Percentiles rank a stretch among this genome's conserved stretches.
Evolutionary conservation across 1,139 yeast species (phyloP).

Genomic region (Magnusiomyces ingens): DNA sequence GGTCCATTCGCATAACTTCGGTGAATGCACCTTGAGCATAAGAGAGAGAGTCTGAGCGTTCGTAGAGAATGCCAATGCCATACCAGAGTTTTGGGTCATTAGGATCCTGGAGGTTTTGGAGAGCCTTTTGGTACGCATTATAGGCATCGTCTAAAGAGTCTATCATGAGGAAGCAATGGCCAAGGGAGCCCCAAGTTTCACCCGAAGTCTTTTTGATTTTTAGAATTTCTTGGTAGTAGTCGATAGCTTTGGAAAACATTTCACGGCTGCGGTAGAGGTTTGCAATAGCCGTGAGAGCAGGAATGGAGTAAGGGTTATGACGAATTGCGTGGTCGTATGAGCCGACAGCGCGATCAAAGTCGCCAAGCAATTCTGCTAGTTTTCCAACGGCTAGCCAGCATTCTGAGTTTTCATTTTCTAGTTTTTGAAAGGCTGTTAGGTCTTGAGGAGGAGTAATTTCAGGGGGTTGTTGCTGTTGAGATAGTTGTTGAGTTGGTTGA

Average conservation of each 20-base stretch:
- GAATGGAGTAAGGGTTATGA: slow-evolving; percentile 79
- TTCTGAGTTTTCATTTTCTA: slow-evolving; percentile 58
- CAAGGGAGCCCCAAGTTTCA: slow-evolving; percentile 94
- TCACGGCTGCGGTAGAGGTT: slow-evolving; percentile 84
- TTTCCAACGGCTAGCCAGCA: slow-evolving; percentile 89
- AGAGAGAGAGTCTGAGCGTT: slow-evolving; percentile 89
- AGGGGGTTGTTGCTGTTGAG: slow-evolving; percentile 23
- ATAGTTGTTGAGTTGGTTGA: slow-evolving; percentile 19
- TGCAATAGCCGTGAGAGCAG: slow-evolving; percentile 78
- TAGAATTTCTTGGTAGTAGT: slow-evolving; percentile 80
- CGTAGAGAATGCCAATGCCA: slow-evolving; percentile 94
- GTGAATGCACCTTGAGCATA: slow-evolving; percentile 98
- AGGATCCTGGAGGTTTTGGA: slow-evolving; percentile 84
- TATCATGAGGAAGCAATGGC: slow-evolving; percentile 94
- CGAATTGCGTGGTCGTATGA: slow-evolving; percentile 88
- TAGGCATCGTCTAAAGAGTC: slow-evolving; percentile 94
- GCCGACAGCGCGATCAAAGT: slow-evolving; percentile 79
- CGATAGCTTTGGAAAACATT: slow-evolving; percentile 89
- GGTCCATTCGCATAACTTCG: slow-evolving; percentile 89
- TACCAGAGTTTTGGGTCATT: slow-evolving; percentile 97
- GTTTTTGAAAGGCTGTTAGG: slow-evolving; percentile 43
- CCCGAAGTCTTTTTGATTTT: slow-evolving; percentile 82
- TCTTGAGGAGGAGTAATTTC: slow-evolving; percentile 27
- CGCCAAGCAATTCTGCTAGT: slow-evolving; percentile 84
- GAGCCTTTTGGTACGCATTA: slow-evolving; percentile 93